Evolutionary conservation across 75 land plant species (phyloP).

Genomic region (Azolla pinnata): DNA sequence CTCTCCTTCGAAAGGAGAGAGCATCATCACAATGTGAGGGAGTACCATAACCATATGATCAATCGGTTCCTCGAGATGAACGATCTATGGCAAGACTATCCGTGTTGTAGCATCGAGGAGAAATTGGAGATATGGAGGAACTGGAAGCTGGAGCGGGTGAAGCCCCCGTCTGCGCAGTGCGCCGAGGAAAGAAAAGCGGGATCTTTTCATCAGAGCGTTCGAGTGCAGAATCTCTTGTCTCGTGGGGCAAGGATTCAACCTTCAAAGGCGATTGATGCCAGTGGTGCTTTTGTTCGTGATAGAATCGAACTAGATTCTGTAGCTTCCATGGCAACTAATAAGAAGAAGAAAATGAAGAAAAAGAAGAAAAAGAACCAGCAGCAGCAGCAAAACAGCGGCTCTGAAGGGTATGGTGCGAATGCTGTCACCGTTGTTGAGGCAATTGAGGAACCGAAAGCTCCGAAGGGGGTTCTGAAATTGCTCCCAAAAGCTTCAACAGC

Average conservation of each 20-base stretch:
- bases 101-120: slow-evolving; percentile 65
- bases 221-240: slow-evolving; percentile 15
- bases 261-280: no score
- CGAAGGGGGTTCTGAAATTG: slow-evolving; percentile 46
- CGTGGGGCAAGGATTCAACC: no score
- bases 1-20: slow-evolving; percentile 59
- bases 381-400: no score
- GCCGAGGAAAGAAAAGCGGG: slow-evolving; percentile 6
- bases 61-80: slow-evolving; percentile 48
- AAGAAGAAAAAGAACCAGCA: no score
- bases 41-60: slow-evolving; percentile 81
- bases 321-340: no score
- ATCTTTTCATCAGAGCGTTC: no score
- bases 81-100: slow-evolving; percentile 55
- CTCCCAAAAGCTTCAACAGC: slow-evolving; percentile 20
- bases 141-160: slow-evolving; percentile 26
- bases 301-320: no score
- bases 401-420: no score
- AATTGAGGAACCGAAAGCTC: no score
- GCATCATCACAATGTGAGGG: slow-evolving; percentile 56
- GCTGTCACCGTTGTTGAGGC: no score
- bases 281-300: no score
- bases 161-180: background rate
- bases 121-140: slow-evolving; percentile 45
- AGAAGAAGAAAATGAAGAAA: no score